Base-by-base conservation (phyloP, 164 flowering plant genomes). In the Magnolia sinica region DNA sequence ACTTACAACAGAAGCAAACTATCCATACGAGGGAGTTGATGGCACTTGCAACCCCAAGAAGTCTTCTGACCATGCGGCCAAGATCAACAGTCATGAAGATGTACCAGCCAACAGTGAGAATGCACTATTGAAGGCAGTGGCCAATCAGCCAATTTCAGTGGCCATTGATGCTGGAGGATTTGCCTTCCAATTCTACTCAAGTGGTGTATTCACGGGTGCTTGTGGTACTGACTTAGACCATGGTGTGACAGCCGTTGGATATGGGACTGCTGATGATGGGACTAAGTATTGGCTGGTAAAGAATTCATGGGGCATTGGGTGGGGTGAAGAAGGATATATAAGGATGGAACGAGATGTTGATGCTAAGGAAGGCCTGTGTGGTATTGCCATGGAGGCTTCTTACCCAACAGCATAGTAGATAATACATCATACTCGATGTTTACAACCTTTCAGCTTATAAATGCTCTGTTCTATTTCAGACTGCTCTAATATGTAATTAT, bases 211-310 rank as follows among this genome's bases (percentile, higher is more conserved):
- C 72, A 70, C 77, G 0, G 79, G 81, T 8, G 50, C 59, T 0
- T 84, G 84, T 67, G 82, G 82, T 0, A 79, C 79, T 6, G 37
- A 77, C 0, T 63, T 82, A 8, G 73, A 81, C 71, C 86, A 84
- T 61, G 84, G 72, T 10, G 82, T 84, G 19, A 73, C 86, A 2
- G 79, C 70, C 1, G 68, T 81, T 1, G 84, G 86, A 1, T 84
- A 84, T 73, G 83, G 82, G 29, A 51, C 63, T 1, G 50, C 64
- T 22, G 45, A 23, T 7, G 79, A 78, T 24, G 85, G 78, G 22
- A 83, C 77, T 1, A 80, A 76, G 31, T 83, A 83, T 68, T 83
- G 85, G 83, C 10, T 83, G n/a, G 76, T 81, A 13, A 81, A 83
- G 77, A 83, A 81, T 49, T 83, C 86, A n/a, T 79, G 82, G 83